Percentiles rank a stretch among this genome's conserved stretches.
phyloP scores from a whole-genome alignment of 768 basidiomycete species.

The Collybia sordida region DNA sequence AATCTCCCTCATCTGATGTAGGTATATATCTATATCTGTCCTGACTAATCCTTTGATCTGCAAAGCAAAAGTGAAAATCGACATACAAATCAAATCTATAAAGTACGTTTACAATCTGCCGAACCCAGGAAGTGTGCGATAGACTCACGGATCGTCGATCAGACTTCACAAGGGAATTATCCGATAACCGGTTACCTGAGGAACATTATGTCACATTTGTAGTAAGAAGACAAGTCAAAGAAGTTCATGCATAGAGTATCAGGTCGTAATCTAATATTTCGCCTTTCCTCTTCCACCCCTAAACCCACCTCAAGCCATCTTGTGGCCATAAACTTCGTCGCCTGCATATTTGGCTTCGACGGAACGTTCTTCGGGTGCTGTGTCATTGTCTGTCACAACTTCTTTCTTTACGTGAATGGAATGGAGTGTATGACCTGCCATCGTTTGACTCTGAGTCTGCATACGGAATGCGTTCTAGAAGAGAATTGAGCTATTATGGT shows the following conservation, averaged over 20 bases:
- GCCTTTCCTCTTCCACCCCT: neutral
- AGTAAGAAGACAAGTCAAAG: no score
- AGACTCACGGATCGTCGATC: no score
- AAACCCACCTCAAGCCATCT: conserved; percentile 4
- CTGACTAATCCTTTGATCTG: neutral
- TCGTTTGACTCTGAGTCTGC: conserved; percentile 19
- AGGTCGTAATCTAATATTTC: no score
- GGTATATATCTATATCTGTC: no score
- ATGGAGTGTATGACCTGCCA: conserved; percentile 18
- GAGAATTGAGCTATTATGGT: neutral
- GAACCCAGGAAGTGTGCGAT: no score
- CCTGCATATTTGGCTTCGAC: conserved; percentile 16
- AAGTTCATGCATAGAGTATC: no score
- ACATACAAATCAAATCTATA: no score
- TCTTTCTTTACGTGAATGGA: conserved; percentile 25
- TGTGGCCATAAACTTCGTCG: conserved; percentile 13
- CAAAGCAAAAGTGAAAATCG: no score
- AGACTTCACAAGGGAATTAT: no score
- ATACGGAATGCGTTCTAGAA: conserved; percentile 21
- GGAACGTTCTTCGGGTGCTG: conserved; percentile 13
- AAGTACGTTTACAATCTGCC: no score
- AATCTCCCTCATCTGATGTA: neutral
- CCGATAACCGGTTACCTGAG: no score
- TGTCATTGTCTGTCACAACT: conserved; percentile 14
- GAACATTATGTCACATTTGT: neutral